Percentiles rank a stretch among this genome's conserved stretches.
Conservation (phyloP, 2,329 filamentous ascomycete species). For the Curvularia lunata region DNA sequence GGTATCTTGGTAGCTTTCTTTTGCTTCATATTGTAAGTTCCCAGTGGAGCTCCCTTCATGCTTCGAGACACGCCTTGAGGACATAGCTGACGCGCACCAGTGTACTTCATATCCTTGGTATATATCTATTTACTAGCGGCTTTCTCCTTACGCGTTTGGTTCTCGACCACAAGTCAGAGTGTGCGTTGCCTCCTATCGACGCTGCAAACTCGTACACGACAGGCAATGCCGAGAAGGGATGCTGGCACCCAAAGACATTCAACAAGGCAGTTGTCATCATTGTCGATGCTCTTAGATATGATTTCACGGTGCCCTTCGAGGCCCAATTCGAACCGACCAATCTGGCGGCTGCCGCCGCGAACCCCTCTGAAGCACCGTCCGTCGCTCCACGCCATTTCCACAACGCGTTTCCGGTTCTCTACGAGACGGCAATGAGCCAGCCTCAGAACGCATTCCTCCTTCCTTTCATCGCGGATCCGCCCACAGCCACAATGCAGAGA, state of each 20-base stretch:
- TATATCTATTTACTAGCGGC: conserved; percentile 92
- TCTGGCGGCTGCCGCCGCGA: conserved; percentile 22
- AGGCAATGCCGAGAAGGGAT: conserved; percentile 66
- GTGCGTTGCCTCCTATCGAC: conserved; percentile 74
- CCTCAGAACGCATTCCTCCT: conserved; percentile 87
- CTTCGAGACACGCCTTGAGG: neutral
- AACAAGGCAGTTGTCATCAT: conserved; percentile 89
- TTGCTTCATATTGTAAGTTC: conserved; percentile 65
- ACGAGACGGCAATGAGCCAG: conserved; percentile 76
- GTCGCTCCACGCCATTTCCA: conserved; percentile 70
- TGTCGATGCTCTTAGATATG: conserved; percentile 93
- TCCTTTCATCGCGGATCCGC: conserved; percentile 96
- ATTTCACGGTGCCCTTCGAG: conserved; percentile 86
- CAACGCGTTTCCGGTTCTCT: conserved; percentile 83
- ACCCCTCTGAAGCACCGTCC: conserved; percentile 19
- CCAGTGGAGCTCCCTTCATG: conserved; percentile 2
- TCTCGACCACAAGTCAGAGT: conserved; percentile 77
- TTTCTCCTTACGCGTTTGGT: conserved; percentile 90
- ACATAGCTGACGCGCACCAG: conserved; percentile 48
- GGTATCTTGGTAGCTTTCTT: conserved; percentile 68
- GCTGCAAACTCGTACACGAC: conserved; percentile 43
- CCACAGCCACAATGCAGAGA: conserved; percentile 89
- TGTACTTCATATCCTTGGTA: conserved; percentile 76
- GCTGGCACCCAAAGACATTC: conserved; percentile 96
- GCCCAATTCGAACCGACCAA: conserved; percentile 57